Evolutionary conservation across 192 early-diverging fungal genomes (phyloP), one percentile per base, ranked within the genome.

Genomic region (Podila minutissima): DNA sequence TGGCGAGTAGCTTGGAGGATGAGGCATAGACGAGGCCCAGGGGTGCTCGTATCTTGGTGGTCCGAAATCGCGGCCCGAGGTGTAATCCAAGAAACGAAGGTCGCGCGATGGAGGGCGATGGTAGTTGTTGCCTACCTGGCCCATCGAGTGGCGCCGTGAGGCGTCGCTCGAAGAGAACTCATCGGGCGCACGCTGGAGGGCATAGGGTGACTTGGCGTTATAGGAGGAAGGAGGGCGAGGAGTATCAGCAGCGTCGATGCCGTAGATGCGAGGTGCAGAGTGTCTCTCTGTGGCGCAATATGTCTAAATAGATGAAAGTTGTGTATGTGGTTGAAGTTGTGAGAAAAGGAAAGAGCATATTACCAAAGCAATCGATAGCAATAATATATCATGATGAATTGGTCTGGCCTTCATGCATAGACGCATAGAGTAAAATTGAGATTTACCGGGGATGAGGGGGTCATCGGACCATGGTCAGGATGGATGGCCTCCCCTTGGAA

Each of bases 171-270:
- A n/a, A 3, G 50, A 22, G n/a, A 53, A 53, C 50, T 53, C 50
- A 20, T 17, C 50, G 17, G 50, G 50, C 10, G 50, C 50, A 20
- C 8, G 17, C 50, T 53, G 50, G n/a, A 53, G 50, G 10, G 9
- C 35, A 37, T 37, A 37, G 1, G 50, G 50, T 4, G n/a, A 53
- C n/a, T 17, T n/a, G 17, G 50, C 50, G 8, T 22, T 53, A 19
- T 53, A n/a, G n/a, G 50, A 53, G 17, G 10, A 17, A 3, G 50
- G n/a, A 22, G 19, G 17, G 50, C 50, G 50, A n/a, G 50, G 59
- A 9, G 59, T 28, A 29, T 60, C 59, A 3, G 59, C 29, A 13
- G 59, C 59, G 28, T 60, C 59, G 26, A 60, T 60, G 59, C 59
- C 59, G 10, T 60, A 60, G 2, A 60, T 24, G 20, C 59, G 59